These are phyloP conservation scores for Dendrocalamus latiflorus DNA, from an alignment of 202 grass and related monocot genomes.

Conservation along the genomic window DNA sequence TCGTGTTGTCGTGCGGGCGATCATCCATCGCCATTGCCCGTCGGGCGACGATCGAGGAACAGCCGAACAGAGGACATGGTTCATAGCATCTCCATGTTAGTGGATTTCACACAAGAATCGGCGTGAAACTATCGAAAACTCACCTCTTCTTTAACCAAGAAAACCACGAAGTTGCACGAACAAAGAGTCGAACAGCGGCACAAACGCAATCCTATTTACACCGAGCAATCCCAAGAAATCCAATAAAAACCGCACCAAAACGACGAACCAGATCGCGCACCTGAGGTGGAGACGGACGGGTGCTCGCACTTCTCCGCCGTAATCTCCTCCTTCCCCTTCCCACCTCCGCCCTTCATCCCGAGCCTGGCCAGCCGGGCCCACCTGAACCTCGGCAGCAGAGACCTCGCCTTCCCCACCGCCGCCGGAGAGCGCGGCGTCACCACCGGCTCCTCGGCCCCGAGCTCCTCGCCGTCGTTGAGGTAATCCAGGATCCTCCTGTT, in stretches of 20 bases:
- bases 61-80: not conserved
- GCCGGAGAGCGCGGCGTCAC: not conserved
- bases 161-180: not conserved
- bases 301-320: not conserved
- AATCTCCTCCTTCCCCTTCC: not conserved
- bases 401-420: no score
- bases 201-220: not conserved
- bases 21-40: not conserved
- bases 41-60: not conserved
- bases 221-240: not conserved
- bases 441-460: not conserved
- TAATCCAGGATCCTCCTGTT: constrained; percentile 44
- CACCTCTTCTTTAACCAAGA: not conserved
- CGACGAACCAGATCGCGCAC: not conserved
- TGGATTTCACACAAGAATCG: not conserved
- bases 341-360: not conserved
- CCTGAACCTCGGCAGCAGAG: constrained; percentile 25
- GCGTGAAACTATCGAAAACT: not conserved
- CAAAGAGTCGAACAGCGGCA: not conserved
- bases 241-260: not conserved
- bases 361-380: constrained; percentile 27
- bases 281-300: not conserved
- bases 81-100: not conserved
- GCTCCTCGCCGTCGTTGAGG: constrained; percentile 58
- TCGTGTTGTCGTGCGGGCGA: not conserved